Conservation (phyloP, 306 rosid genomes). For the Herpetospermum pedunculosum region DNA sequence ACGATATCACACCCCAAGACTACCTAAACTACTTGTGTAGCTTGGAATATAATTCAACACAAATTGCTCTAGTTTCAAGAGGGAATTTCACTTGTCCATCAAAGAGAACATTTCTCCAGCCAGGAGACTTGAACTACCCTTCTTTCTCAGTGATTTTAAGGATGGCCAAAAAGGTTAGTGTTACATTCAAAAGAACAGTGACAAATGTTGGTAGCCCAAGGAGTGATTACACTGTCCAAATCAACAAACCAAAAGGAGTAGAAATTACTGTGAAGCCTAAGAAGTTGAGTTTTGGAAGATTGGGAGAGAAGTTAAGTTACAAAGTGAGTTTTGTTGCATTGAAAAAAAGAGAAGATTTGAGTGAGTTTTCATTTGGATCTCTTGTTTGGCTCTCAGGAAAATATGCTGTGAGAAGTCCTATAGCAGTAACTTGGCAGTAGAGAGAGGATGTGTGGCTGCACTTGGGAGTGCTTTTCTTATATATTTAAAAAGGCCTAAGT, state of each 20-base stretch:
- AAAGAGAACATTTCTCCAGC: conserved; percentile 7
- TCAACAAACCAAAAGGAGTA: conserved; percentile 39
- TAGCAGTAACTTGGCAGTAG: conserved; percentile 50
- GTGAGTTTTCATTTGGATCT: conserved; percentile 38
- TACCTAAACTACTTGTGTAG: conserved; percentile 46
- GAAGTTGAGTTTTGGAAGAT: conserved; percentile 21
- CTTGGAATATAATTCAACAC: conserved; percentile 38
- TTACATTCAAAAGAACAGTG: conserved; percentile 38
- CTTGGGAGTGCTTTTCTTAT: neutral
- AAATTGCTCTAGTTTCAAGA: conserved; percentile 36
- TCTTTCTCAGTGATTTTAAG: conserved; percentile 37
- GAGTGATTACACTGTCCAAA: conserved; percentile 42
- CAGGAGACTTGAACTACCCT: conserved; percentile 62
- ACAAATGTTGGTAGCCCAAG: conserved; percentile 42
- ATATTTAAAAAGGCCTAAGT: no score
- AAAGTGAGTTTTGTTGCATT: conserved; percentile 29
- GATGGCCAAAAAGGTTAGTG: conserved; percentile 8
- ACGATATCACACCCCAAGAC: conserved; percentile 38
- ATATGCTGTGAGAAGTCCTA: conserved; percentile 51
- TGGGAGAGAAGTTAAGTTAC: conserved; percentile 44
- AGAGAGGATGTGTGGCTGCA: neutral
- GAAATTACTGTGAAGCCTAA: conserved; percentile 30
- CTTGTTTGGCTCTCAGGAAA: conserved; percentile 33
- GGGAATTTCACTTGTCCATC: conserved; percentile 28
- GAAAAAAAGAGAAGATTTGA: conserved; percentile 5